A percentile compares a stretch with the other conserved stretches of the same genome.
phyloP scores from a whole-genome alignment of 345 rosid species.

The Limnanthes douglasii region DNA sequence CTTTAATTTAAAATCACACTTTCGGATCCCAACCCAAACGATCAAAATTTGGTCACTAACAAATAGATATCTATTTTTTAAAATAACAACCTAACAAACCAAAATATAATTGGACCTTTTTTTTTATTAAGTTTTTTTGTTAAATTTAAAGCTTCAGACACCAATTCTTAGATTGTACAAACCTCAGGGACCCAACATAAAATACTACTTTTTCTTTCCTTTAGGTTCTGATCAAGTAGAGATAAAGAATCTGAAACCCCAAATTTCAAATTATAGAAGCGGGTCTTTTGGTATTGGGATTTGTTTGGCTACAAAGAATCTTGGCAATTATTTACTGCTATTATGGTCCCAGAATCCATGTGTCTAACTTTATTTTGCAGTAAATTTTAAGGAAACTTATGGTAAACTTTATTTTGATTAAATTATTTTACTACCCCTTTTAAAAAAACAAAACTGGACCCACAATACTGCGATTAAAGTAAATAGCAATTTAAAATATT shows the following conservation, averaged over 20 bases:
- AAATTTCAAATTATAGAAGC: slow-evolving; percentile 6
- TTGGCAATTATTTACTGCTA: slow-evolving; percentile 15
- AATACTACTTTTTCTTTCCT: not conserved
- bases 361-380: slow-evolving; percentile 10
- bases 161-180: not conserved
- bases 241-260: not conserved
- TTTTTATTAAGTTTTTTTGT: not conserved
- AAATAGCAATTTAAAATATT: not conserved
- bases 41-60: no score
- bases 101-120: slow-evolving; percentile 5
- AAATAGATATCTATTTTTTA: not conserved
- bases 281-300: slow-evolving; percentile 15
- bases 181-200: not conserved
- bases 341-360: slow-evolving; percentile 21
- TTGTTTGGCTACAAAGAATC: slow-evolving; percentile 16
- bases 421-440: slow-evolving; percentile 13
- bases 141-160: not conserved
- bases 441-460: slow-evolving; percentile 14
- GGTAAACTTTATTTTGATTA: slow-evolving; percentile 13
- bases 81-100: no score
- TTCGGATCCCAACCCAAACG: no score
- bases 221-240: not conserved
- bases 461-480: not conserved
- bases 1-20: slow-evolving; percentile 5
- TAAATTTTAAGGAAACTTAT: slow-evolving; percentile 7